These are phyloP conservation scores for Pyrus hybrid DNA, from an alignment of 331 rosid genomes.

Conservation along the genomic window DNA sequence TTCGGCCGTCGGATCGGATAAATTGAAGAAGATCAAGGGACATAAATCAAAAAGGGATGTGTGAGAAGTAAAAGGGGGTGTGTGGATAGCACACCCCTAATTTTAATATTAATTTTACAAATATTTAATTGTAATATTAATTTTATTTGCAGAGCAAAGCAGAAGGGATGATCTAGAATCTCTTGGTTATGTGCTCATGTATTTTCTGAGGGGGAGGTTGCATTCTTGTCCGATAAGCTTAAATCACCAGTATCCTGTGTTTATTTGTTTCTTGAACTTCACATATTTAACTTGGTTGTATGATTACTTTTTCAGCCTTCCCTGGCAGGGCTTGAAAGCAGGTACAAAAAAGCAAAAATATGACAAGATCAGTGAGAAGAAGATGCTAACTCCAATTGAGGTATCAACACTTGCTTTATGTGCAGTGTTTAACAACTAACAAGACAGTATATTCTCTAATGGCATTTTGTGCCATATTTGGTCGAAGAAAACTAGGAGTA, in stretches of 20 bases:
- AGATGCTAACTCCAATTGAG: slow-evolving; percentile 94
- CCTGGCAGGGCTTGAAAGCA: slow-evolving; percentile 99
- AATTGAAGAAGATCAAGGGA: too few relatives aligned
- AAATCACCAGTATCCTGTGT: not conserved
- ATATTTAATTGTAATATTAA: not conserved
- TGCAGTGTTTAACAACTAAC: slow-evolving; percentile 12
- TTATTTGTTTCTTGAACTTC: not conserved
- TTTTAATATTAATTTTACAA: not conserved
- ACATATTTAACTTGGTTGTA: slow-evolving; percentile 14
- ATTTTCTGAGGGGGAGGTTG: slow-evolving; percentile 98
- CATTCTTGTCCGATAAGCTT: slow-evolving; percentile 6
- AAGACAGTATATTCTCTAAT: not conserved
- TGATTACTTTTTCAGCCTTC: slow-evolving; percentile 65
- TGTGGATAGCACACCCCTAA: too few relatives aligned
- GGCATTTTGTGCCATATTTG: not conserved
- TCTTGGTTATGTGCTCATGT: slow-evolving; percentile 96
- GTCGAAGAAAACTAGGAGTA: not conserved
- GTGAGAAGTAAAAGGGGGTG: too few relatives aligned
- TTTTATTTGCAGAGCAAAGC: slow-evolving; percentile 83
- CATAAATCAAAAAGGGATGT: too few relatives aligned
- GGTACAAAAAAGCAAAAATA: slow-evolving; percentile 95
- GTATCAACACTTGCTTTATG: slow-evolving; percentile 33
- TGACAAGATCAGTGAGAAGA: slow-evolving; percentile 97
- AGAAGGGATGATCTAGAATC: slow-evolving; percentile 99
- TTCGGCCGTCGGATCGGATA: too few relatives aligned